Evolutionary conservation across 1,284 basidiomycete species (phyloP), one percentile per base, ranked within the genome.

Genomic region (Rhodotorula glutinis): DNA sequence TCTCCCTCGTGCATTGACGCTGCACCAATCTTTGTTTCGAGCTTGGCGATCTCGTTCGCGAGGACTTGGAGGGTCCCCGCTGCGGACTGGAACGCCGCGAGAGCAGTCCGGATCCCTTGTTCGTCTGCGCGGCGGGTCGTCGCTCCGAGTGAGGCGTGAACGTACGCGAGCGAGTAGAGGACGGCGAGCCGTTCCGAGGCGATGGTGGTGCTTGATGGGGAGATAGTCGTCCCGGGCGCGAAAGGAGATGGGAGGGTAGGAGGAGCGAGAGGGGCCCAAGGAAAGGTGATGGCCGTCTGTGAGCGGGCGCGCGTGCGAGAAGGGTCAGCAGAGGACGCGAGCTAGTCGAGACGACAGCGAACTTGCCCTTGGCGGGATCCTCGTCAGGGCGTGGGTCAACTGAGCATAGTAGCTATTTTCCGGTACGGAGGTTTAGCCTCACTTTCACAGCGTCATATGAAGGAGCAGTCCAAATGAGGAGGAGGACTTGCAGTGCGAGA

Each of bases 341-440:
- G n/a, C n/a, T n/a, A n/a, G n/a, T n/a, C n/a, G n/a, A n/a, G n/a
- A n/a, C n/a, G n/a, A n/a, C n/a, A 14, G 17, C 33, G 19, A 2
- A 27, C 90, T 91, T 78, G 86, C 82, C 74, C 85, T 86, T 55
- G 90, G 85, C 0, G 87, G 87, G 29, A 81, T 82, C 75, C 85
- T 95, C 74, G 88, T 96, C 84, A 94, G 91, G 19, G 87, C 91
- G 75, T 97, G 98, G 77, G 82, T 82, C 54, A 75, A 81, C n/a
- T 71, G 69, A 38, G 56, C 62, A 52, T 68, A 65, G 57, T 73
- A 73, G 16, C 71, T 73, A 56, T 41, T 38, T 38, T 38, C 33
- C n/a, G n/a, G n/a, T n/a, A n/a, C n/a, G n/a, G n/a, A n/a, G n/a
- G n/a, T n/a, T n/a, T n/a, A n/a, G n/a, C n/a, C n/a, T n/a, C n/a